These are phyloP conservation scores for Amanita exitialis DNA, from an alignment of 768 basidiomycete species.

Conservation along the genomic window DNA sequence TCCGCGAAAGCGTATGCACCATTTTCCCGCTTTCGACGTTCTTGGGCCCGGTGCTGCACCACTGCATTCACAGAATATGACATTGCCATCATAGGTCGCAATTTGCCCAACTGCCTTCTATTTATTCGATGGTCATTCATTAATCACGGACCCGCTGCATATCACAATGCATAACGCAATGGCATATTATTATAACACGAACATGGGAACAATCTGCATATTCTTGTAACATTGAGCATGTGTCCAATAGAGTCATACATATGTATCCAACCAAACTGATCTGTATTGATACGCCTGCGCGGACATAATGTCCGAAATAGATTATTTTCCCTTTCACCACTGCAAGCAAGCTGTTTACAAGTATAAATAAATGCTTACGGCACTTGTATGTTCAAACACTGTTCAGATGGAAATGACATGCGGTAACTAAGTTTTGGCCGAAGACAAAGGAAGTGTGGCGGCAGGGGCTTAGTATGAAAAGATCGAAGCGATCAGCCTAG, in stretches of 20 bases:
- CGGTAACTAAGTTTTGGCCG: neutral
- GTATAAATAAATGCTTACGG: neutral
- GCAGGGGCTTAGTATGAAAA: neutral
- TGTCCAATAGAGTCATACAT: slow-evolving; percentile 1
- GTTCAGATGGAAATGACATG: neutral
- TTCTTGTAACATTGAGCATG: neutral
- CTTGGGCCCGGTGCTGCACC: slow-evolving; percentile 32
- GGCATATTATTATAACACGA: neutral
- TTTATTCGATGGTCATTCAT: slow-evolving; percentile 9
- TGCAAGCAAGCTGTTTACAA: neutral
- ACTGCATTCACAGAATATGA: slow-evolving; percentile 45
- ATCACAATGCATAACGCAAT: slow-evolving; percentile 8
- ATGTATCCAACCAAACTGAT: neutral
- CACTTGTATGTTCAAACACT: neutral
- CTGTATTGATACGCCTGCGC: neutral
- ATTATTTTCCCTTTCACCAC: neutral
- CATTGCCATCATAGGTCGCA: slow-evolving; percentile 36
- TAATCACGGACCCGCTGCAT: neutral
- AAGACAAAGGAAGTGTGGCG: neutral
- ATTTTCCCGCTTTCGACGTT: slow-evolving; percentile 50
- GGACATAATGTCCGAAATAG: neutral
- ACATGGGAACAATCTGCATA: neutral
- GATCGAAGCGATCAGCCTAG: neutral
- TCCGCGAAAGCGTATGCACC: slow-evolving; percentile 57
- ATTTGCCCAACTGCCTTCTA: neutral